These are phyloP conservation scores for Trichoderma atroviride DNA, from an alignment of 2,329 filamentous ascomycete species.

Conservation along the genomic window DNA sequence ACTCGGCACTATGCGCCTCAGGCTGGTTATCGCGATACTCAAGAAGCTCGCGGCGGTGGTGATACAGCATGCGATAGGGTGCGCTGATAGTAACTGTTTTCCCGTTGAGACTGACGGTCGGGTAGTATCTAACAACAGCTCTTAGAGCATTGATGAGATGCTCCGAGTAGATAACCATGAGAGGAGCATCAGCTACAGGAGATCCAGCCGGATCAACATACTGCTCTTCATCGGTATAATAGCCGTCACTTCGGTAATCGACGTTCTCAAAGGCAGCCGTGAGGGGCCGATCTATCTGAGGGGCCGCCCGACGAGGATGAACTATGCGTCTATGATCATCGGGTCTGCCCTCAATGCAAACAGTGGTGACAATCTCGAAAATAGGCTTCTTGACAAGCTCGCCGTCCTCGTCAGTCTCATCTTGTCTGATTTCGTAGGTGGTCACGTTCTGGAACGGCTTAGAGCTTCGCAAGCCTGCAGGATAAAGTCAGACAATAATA, in stretches of 20 bases:
- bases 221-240: slow-evolving; percentile 33
- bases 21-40: slow-evolving; percentile 48
- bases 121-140: slow-evolving; percentile 54
- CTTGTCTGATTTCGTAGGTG: slow-evolving; percentile 34
- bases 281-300: slow-evolving; percentile 35
- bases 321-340: neutral
- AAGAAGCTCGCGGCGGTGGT: slow-evolving; percentile 49
- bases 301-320: slow-evolving; percentile 25
- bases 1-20: slow-evolving; percentile 45
- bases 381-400: slow-evolving; percentile 38
- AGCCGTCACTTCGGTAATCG: slow-evolving; percentile 35
- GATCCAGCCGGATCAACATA: slow-evolving; percentile 33
- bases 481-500: slow-evolving; percentile 26
- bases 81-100: slow-evolving; percentile 45
- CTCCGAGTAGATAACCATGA: slow-evolving; percentile 49
- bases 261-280: slow-evolving; percentile 35
- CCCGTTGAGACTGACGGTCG: slow-evolving; percentile 43
- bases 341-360: slow-evolving; percentile 35
- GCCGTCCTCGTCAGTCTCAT: slow-evolving; percentile 29
- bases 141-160: slow-evolving; percentile 52
- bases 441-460: slow-evolving; percentile 43
- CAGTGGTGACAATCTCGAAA: slow-evolving; percentile 48
- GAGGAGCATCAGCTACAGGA: slow-evolving; percentile 38
- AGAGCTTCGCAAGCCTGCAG: slow-evolving; percentile 43
- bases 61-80: slow-evolving; percentile 53